phyloP scores from a whole-genome alignment of 2,329 filamentous ascomycete species.

The Knoxdaviesia capensis region DNA sequence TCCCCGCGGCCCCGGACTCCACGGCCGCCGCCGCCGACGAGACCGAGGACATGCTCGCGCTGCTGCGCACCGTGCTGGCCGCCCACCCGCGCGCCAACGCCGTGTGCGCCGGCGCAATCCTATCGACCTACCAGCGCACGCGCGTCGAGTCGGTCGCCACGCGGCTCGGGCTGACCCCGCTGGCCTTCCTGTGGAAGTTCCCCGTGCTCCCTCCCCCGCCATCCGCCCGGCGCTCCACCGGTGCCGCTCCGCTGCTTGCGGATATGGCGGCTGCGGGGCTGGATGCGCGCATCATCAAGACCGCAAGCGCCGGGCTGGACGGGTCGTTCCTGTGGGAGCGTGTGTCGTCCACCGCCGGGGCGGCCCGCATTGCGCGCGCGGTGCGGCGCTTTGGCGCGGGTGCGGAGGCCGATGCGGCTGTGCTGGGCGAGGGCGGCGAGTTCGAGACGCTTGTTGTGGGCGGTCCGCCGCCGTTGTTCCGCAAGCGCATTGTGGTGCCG shows the following conservation, averaged over 20 bases:
- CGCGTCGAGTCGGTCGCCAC: conserved; percentile 80
- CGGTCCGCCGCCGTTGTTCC: conserved; percentile 57
- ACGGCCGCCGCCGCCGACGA: conserved; percentile 38
- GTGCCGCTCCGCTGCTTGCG: conserved; percentile 41
- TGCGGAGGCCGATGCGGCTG: conserved; percentile 42
- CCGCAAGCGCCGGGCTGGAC: conserved; percentile 76
- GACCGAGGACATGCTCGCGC: conserved; percentile 66
- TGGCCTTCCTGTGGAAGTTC: conserved; percentile 89
- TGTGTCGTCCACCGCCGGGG: conserved; percentile 38
- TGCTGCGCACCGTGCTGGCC: conserved; percentile 46
- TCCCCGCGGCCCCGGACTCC: conserved; percentile 7
- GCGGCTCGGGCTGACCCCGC: conserved; percentile 61
- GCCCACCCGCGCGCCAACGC: conserved; percentile 69
- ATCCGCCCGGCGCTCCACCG: conserved; percentile 8
- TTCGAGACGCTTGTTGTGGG: conserved; percentile 84
- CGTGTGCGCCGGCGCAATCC: conserved; percentile 73
- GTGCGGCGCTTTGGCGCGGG: conserved; percentile 47
- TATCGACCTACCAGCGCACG: conserved; percentile 90
- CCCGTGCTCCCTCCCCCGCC: conserved; percentile 41
- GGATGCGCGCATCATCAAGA: conserved; percentile 85
- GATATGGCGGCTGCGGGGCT: conserved; percentile 67
- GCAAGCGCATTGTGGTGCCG: conserved; percentile 42
- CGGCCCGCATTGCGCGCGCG: conserved; percentile 25
- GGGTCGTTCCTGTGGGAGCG: conserved; percentile 64
- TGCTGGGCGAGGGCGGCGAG: conserved; percentile 84